Conservation (phyloP, 768 basidiomycete species). For the Suillus spraguei region DNA sequence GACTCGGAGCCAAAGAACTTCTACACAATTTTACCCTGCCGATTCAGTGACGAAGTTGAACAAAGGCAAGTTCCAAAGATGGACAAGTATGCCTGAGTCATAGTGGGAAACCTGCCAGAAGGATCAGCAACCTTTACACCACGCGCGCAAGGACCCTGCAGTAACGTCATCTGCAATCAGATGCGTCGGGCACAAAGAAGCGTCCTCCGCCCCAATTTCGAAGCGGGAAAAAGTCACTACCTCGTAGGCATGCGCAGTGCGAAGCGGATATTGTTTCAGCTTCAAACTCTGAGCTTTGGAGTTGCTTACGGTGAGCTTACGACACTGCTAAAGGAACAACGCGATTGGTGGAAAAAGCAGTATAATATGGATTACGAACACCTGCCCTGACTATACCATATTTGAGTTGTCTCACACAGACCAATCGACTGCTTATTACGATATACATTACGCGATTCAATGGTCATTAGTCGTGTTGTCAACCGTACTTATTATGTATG, state of each 20-base stretch:
- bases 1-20: neutral
- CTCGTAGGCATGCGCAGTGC: neutral
- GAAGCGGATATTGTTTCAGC: neutral
- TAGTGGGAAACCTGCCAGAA: neutral
- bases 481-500: neutral
- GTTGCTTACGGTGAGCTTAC: too few relatives aligned
- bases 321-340: too few relatives aligned
- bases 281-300: neutral
- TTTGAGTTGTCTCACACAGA: too few relatives aligned
- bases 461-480: neutral
- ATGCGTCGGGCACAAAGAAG: neutral
- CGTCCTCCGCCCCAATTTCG: neutral
- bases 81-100: neutral
- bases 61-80: neutral
- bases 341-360: too few relatives aligned
- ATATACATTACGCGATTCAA: neutral
- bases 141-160: neutral
- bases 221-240: neutral
- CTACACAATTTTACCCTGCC: neutral
- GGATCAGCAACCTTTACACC: neutral
- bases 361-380: too few relatives aligned
- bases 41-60: neutral
- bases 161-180: neutral
- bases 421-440: neutral
- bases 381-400: too few relatives aligned